These are phyloP conservation scores for Allium cepa DNA, from an alignment of 106 monocot genomes.

Conservation along the genomic window DNA sequence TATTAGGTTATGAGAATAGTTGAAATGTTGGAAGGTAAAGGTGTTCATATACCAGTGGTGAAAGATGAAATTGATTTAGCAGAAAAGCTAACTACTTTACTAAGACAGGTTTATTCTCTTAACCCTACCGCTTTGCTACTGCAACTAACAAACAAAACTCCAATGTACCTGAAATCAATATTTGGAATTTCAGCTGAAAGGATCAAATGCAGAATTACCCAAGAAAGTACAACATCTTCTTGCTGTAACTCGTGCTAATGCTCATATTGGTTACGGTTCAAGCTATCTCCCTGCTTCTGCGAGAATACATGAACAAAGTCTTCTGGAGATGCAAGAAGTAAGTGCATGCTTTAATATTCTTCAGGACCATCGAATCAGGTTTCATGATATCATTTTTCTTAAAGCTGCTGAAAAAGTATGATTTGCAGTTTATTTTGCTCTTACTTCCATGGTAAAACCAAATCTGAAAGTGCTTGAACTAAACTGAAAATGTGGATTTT, in stretches of 20 bases:
- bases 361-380: too few species aligned
- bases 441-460: too few species aligned
- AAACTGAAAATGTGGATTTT: too few species aligned
- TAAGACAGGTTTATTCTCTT: constrained; percentile 46
- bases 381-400: too few species aligned
- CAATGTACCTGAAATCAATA: not conserved
- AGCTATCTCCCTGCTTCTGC: constrained; percentile 48
- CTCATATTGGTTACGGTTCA: constrained; percentile 32
- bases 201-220: constrained; percentile 58
- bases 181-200: constrained; percentile 55
- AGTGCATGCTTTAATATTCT: not conserved
- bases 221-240: constrained; percentile 72
- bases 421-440: too few species aligned
- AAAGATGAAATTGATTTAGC: constrained; percentile 71
- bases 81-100: constrained; percentile 44
- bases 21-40: constrained; percentile 78
- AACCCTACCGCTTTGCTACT: not conserved
- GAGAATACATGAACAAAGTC: constrained; percentile 76
- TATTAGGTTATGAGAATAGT: constrained; percentile 82
- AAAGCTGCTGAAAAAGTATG: too few species aligned
- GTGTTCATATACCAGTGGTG: constrained; percentile 62
- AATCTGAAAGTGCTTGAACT: too few species aligned
- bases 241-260: constrained; percentile 49
- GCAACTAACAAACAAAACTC: not conserved
- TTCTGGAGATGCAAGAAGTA: constrained; percentile 83